A percentile compares a stretch with the other conserved stretches of the same genome.
These are phyloP conservation scores for Cyberlindnera mycetangii DNA, from an alignment of 805 yeast species.

Conservation along the genomic window DNA sequence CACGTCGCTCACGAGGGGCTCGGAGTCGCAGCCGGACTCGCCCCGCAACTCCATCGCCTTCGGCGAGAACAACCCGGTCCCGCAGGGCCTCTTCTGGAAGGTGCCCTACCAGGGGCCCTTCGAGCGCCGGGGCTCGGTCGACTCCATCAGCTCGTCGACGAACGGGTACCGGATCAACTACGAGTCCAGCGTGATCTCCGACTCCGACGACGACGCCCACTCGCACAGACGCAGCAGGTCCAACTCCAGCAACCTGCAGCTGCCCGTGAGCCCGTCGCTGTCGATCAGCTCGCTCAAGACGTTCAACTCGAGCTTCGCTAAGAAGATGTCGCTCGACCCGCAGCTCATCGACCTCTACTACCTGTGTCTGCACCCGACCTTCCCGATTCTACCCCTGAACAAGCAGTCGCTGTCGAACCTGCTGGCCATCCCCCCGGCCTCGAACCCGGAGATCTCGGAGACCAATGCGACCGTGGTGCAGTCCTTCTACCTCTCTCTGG, in stretches of 20 bases:
- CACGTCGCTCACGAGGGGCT: conserved; percentile 14
- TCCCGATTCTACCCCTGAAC: conserved; percentile 38
- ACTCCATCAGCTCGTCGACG: conserved; percentile 21
- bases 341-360: conserved; percentile 45
- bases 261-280: conserved; percentile 25
- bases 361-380: conserved; percentile 41
- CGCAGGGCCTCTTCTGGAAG: conserved; percentile 29
- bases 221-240: conserved; percentile 27
- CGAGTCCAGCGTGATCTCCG: conserved; percentile 26
- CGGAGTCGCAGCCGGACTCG: conserved; percentile 11
- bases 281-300: conserved; percentile 21
- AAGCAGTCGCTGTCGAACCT: conserved; percentile 21
- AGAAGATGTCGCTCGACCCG: conserved; percentile 11
- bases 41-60: conserved; percentile 5
- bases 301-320: conserved; percentile 18
- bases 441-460: conserved; percentile 21
- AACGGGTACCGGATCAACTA: conserved; percentile 13
- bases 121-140: conserved; percentile 28
- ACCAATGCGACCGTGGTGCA: conserved; percentile 17
- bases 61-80: conserved; percentile 10
- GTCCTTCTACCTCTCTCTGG: conserved; percentile 21
- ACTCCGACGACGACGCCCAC: conserved; percentile 28
- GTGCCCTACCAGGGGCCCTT: conserved; percentile 29
- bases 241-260: conserved; percentile 16
- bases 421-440: conserved; percentile 18